Evolutionary conservation across 345 rosid genomes (phyloP), one percentile per base, ranked within the genome.

Genomic region (Gossypium stocksii): DNA sequence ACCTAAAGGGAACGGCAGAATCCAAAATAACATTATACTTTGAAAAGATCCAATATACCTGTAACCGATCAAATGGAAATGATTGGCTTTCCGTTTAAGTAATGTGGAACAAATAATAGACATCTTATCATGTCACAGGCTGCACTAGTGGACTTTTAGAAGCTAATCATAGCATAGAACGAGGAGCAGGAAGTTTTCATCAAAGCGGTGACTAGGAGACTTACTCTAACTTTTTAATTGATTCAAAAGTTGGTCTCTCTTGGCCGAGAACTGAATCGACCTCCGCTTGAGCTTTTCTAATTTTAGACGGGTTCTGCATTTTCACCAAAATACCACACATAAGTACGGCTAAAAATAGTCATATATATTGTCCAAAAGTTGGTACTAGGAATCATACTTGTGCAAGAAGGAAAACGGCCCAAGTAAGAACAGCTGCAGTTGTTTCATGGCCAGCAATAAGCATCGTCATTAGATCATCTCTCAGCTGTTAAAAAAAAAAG

Each of bases 391-490:
- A 45, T 41, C 77, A 81, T 83, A 92, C 98, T 83, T 94, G 97
- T 54, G 95, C 92, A 27, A 94, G 97, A 74, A 94, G 85, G 89
- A 76, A 94, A 80, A 88, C 87, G 74, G 97, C 94, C 98, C 98
- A 94, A 48, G 98, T 94, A 75, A 94, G 97, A 78, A 94, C 98
- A 64, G 97, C 97, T 61, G 98, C 95, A 45, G 97, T 94, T 54
- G 98, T 94, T 84, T 94, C 98, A 63, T 94, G 98, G 23, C 98
- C 97, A 46, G 98, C 97, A 58, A 94, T 85, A 58, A 94, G 91
- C 97, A 94, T 90, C 12, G 97, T 92, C 97, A 92, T 94, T 72
- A 90, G 77, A 77, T 94, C 98, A 78, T 94, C 98, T 76, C 97
- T 87, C 76, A 92, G 90, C 97, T 94, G 88, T 82, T 78, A 67